Conservation (phyloP, 805 yeast genomes). For the Wickerhamomyces pijperi region DNA sequence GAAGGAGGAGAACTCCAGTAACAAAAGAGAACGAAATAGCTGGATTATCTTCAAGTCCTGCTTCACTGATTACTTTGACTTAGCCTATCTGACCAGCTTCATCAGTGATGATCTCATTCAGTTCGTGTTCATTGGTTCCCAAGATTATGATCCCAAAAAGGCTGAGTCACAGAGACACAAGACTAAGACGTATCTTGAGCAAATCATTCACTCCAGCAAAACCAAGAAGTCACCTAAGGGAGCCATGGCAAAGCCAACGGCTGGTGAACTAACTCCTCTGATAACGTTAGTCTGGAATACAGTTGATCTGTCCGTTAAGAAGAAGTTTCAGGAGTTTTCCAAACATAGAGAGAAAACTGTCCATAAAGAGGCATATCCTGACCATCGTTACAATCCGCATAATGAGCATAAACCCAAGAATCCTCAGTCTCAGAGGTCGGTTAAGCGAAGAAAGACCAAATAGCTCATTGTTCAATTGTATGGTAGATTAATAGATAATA, state of each 20-base stretch:
- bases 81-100: background rate
- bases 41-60: background rate
- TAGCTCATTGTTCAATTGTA: too few relatives aligned
- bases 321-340: too few relatives aligned
- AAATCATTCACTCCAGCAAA: too few relatives aligned
- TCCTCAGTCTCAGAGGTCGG: too few relatives aligned
- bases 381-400: background rate
- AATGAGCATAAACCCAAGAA: background rate
- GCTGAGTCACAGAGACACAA: too few relatives aligned
- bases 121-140: too few relatives aligned
- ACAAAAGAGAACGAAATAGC: background rate
- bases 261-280: background rate
- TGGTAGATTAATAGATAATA: too few relatives aligned
- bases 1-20: background rate
- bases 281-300: background rate
- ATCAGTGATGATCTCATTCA: background rate
- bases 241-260: background rate
- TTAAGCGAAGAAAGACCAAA: too few relatives aligned
- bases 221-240: too few relatives aligned
- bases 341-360: background rate
- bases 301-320: background rate
- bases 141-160: too few relatives aligned
- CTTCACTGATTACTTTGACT: background rate
- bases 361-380: background rate
- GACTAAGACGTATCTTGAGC: too few relatives aligned